Conservation (phyloP, 176 grass and related monocot genomes). For the Ensete ventricosum region DNA sequence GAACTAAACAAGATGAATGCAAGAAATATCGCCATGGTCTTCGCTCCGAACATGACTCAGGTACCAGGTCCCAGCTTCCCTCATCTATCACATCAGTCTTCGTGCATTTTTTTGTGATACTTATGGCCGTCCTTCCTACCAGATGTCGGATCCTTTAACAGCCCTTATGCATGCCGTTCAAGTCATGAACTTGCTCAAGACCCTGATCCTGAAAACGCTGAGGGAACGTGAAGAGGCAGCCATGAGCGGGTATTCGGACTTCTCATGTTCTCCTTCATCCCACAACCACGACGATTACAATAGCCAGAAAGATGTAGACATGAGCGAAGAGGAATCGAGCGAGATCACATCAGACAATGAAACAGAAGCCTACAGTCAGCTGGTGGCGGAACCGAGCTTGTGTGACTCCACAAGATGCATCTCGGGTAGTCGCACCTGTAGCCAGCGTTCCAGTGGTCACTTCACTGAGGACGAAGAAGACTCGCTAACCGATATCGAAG, state of each 20-base stretch:
- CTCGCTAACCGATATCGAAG: slow-evolving; percentile 39
- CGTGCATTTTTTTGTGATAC: not conserved
- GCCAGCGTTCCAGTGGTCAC: slow-evolving; percentile 11
- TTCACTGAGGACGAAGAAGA: slow-evolving; percentile 31
- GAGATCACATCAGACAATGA: slow-evolving; percentile 26
- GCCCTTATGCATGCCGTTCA: slow-evolving; percentile 93
- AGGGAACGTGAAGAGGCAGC: slow-evolving; percentile 57
- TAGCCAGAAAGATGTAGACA: slow-evolving; percentile 34
- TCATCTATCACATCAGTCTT: not conserved
- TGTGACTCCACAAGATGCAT: slow-evolving; percentile 24
- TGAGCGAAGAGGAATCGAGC: slow-evolving; percentile 17
- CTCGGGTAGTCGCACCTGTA: slow-evolving; percentile 9
- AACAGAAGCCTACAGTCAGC: slow-evolving; percentile 11
- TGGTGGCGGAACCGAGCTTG: slow-evolving; percentile 7
- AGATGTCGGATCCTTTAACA: slow-evolving; percentile 99
- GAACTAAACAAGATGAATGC: slow-evolving; percentile 94
- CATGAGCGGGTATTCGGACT: slow-evolving; percentile 42
- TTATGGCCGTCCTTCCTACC: slow-evolving; percentile 24
- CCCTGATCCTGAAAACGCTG: slow-evolving; percentile 71
- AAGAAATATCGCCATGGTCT: slow-evolving; percentile 92
- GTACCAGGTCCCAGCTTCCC: slow-evolving; percentile 26
- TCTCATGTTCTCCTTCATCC: slow-evolving; percentile 51
- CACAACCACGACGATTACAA: slow-evolving; percentile 30
- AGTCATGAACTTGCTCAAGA: slow-evolving; percentile 98
- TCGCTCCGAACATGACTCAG: slow-evolving; percentile 97